phyloP scores from a whole-genome alignment of 148 eudicot genomes.

The Heliosperma pusillum region DNA sequence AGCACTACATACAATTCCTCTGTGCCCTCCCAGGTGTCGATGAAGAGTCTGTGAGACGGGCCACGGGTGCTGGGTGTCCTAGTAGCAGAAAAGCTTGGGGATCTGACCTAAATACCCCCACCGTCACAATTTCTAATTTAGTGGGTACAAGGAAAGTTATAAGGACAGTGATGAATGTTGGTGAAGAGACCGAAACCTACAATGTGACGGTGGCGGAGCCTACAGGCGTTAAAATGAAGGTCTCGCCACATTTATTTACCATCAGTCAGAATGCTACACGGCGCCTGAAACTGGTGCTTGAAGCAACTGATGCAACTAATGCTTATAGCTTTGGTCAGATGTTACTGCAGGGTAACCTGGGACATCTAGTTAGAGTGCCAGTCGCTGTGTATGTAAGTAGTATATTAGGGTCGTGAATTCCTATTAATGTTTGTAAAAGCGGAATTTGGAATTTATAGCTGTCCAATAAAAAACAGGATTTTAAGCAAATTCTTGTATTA shows the following conservation, averaged over 20 bases:
- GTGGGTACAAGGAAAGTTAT: constrained; percentile 53
- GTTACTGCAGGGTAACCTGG: constrained; percentile 42
- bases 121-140: constrained; percentile 53
- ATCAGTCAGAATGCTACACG: constrained; percentile 37
- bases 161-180: constrained; percentile 54
- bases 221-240: constrained; percentile 44
- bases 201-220: constrained; percentile 41
- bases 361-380: constrained; percentile 58
- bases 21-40: constrained; percentile 65
- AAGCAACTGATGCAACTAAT: constrained; percentile 42
- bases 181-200: constrained; percentile 41
- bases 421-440: not conserved
- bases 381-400: constrained; percentile 57
- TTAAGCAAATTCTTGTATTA: not conserved
- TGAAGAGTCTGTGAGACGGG: constrained; percentile 54
- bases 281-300: constrained; percentile 32
- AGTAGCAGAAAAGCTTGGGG: constrained; percentile 39
- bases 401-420: constrained; percentile 37
- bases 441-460: too few relatives aligned
- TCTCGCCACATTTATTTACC: constrained; percentile 34
- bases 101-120: constrained; percentile 55
- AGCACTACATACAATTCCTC: constrained; percentile 45
- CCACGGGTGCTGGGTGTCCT: constrained; percentile 46
- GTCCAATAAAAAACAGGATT: too few relatives aligned
- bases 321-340: constrained; percentile 55